These are phyloP conservation scores for Sporothrix dimorphospora DNA, from an alignment of 2,329 filamentous ascomycete species.

Conservation along the genomic window DNA sequence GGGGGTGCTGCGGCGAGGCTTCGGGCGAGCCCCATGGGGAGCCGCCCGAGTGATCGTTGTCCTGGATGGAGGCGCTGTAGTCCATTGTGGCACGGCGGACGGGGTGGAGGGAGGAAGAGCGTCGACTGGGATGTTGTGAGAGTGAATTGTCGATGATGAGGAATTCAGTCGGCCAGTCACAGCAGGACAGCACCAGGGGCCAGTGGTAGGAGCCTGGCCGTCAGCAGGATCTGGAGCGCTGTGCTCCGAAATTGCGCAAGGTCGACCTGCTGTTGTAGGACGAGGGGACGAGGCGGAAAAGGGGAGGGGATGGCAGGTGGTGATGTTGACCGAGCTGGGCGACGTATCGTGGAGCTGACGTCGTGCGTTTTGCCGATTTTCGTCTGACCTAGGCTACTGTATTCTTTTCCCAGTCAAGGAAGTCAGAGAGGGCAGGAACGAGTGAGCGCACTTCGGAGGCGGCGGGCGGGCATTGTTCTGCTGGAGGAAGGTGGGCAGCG, in stretches of 20 bases:
- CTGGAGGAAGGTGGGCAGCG: conserved; percentile 6
- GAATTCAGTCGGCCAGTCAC: conserved; percentile 6
- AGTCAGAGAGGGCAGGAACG: conserved; percentile 5
- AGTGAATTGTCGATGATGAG: background rate
- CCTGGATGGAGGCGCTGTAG: conserved; percentile 60
- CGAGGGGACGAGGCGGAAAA: background rate
- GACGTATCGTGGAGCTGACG: conserved; percentile 19
- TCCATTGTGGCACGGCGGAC: conserved; percentile 50
- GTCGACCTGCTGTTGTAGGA: background rate
- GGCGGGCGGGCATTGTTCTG: background rate
- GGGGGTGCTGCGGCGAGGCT: conserved; percentile 51
- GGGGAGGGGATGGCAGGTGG: background rate
- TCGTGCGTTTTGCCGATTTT: conserved; percentile 17
- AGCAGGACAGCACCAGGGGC: background rate
- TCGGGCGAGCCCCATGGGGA: conserved; percentile 62
- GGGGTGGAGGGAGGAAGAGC: background rate
- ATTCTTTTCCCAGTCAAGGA: background rate
- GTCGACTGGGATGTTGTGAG: background rate
- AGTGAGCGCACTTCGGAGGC: conserved; percentile 24
- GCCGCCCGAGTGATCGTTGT: conserved; percentile 56
- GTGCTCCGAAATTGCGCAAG: background rate
- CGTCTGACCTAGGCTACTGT: conserved; percentile 15
- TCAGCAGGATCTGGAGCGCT: background rate
- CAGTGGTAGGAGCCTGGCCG: background rate
- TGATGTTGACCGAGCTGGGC: background rate